Evolutionary conservation across 2,329 filamentous ascomycete genomes (phyloP).

Genomic region (Apiospora phragmitis): DNA sequence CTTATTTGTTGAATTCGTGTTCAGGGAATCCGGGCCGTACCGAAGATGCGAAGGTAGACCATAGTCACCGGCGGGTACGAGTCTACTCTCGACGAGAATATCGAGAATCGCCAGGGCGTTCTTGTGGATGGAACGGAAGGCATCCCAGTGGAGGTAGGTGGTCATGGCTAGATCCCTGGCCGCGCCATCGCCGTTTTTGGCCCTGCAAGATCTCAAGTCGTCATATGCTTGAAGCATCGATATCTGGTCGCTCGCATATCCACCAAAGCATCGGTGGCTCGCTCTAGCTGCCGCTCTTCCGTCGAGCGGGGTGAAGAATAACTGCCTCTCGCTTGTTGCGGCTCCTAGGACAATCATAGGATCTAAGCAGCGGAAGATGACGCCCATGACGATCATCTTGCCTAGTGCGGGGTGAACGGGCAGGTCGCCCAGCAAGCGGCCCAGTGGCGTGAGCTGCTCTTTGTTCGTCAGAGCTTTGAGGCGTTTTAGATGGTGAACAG

Average conservation of each 20-base stretch:
- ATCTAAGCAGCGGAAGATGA: conserved; percentile 52
- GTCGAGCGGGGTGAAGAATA: conserved; percentile 6
- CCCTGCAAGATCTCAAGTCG: neutral
- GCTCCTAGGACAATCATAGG: conserved; percentile 46
- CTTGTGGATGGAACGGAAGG: neutral
- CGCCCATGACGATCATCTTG: conserved; percentile 50
- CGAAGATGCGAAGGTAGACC: neutral
- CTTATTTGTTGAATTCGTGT: conserved; percentile 43
- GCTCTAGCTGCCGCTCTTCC: neutral
- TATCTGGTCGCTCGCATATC: conserved; percentile 21
- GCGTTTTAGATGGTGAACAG: conserved; percentile 38
- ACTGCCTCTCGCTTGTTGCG: conserved; percentile 8
- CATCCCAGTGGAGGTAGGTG: conserved; percentile 29
- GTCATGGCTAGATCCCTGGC: neutral
- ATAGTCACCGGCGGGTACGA: conserved; percentile 32
- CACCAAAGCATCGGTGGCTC: neutral
- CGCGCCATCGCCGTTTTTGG: neutral
- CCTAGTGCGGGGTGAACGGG: conserved; percentile 45
- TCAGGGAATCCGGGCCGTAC: conserved; percentile 37
- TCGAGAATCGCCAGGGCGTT: conserved; percentile 3
- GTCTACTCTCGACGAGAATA: conserved; percentile 32
- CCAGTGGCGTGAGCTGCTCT: conserved; percentile 45
- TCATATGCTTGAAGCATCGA: conserved; percentile 34
- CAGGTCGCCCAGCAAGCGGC: conserved; percentile 41
- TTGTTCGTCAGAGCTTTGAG: conserved; percentile 43